Evolutionary conservation across 1,284 basidiomycete species (phyloP), one percentile per base, ranked within the genome.

Genomic region (Tetrapyrgos nigripes): DNA sequence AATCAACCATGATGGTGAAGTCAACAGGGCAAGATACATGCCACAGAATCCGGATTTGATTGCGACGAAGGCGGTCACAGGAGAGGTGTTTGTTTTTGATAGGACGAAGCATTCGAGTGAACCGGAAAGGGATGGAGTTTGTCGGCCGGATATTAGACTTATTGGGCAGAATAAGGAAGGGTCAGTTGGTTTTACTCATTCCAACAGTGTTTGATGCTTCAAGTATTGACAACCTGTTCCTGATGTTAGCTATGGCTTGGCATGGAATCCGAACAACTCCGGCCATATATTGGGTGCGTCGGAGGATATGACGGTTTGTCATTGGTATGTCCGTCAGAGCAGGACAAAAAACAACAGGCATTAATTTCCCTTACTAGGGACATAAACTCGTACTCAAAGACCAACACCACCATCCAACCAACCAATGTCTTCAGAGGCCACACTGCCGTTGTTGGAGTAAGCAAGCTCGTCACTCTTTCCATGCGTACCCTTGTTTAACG

Each of bases 11-110:
- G 86, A 87, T 9, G 96, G 96, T 51, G 97, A 99, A 75, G 94
- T 99, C 68, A 99, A 99, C 76, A 82, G 96, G 37, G 97, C 97
- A 57, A 85, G 97, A 47, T 99, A 99, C 75, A 98, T 98, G 94
- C 97, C 97, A 14, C 97, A 98, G 76, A 99, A 99, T 71, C 93
- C 94, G 5, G 94, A 99, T 75, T 76, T 99, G 64, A 94, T 99
- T 64, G 97, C 97, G 2, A 99, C 97, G 9, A 97, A 98, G 69
- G 83, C 95, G 10, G 87, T 97, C 8, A 87, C 85, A 4, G 97
- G 97, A 14, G 93, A 97, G 64, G 94, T 98, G 10, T 83, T 93
- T 64, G 79, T 99, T 35, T 99, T 99, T 76, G 97, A 99, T 77
- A 81, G 97, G 58, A 99, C 97, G 49, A 98, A 98, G 76, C 97